These are phyloP conservation scores for Wickerhamiella alocasiicola DNA, from an alignment of 805 yeast genomes.

Conservation along the genomic window DNA sequence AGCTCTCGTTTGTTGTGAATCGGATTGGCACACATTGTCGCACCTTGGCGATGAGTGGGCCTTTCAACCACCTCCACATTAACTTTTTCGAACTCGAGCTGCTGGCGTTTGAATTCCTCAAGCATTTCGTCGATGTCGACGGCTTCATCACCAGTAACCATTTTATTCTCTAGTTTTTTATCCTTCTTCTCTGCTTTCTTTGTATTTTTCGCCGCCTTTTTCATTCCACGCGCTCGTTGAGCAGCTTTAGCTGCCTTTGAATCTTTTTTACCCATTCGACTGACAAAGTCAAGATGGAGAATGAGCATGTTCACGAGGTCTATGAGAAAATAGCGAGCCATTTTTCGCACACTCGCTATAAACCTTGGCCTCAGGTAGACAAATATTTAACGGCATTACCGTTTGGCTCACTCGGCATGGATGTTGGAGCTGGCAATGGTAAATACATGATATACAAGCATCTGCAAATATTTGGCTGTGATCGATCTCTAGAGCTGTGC, in stretches of 20 bases:
- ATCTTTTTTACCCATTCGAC: conserved; percentile 70
- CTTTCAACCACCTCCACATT: conserved; percentile 42
- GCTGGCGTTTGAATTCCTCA: conserved; percentile 66
- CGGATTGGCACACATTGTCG: conserved; percentile 65
- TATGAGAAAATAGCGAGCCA: conserved; percentile 88
- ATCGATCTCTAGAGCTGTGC: conserved; percentile 27
- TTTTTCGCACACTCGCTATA: conserved; percentile 86
- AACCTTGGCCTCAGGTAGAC: conserved; percentile 96
- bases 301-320: conserved; percentile 74
- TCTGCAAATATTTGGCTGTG: conserved; percentile 56
- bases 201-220: conserved; percentile 62
- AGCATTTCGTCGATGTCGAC: conserved; percentile 76
- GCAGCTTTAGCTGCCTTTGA: conserved; percentile 80
- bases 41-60: conserved; percentile 62
- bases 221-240: conserved; percentile 78
- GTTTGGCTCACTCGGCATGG: conserved; percentile 62
- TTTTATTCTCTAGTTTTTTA: conserved; percentile 61
- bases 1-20: conserved; percentile 64
- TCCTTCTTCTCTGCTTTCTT: conserved; percentile 62
- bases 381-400: conserved; percentile 41
- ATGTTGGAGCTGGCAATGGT: conserved; percentile 97
- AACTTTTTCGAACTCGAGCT: conserved; percentile 63
- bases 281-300: conserved; percentile 38
- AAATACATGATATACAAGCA: conserved; percentile 67
- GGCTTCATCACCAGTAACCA: conserved; percentile 55